Evolutionary conservation across 73 alveolate genomes (phyloP), one percentile per base, ranked within the genome.

Genomic region (Paramecium biaurelia): DNA sequence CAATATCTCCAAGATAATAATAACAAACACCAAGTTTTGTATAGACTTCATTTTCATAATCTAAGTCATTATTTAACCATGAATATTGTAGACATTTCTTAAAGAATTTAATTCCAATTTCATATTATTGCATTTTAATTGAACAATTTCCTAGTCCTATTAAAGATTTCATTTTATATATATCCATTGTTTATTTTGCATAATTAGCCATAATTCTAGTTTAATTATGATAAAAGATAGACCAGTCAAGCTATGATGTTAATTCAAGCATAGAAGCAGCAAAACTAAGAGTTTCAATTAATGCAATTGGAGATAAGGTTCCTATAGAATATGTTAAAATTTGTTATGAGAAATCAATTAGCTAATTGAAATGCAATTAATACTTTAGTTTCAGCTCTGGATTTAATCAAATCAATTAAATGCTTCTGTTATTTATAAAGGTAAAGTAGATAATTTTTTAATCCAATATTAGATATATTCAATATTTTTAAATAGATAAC

Each of bases 1-100:
- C 84, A 11, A 63, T 72, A 18, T 72, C 34, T 34, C 86, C 86
- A 0, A 72, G 18, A 34, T 72, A 72, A 72, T 72, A 72, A 37
- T 72, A 72, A 7, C 86, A 72, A 7, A 35, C 58, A 34, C 86
- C 58, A 0, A 72, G 14, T 38, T 72, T 72, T 35, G 30, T 2
- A 15, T 72, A 72, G 0, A 72, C 86, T 35, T 72, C 35, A 37
- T 72, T 72, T 38, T 72, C 86, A 32, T 28, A 28, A 11, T 72
- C 86, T 34, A 38, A 37, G n/a, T 72, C 86, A 72, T 72, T 72
- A 20, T 72, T 38, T 37, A 72, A 35, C 86, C 86, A 72, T n/a
- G 86, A 34, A 72, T 72, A 72, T 72, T 72, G 38, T 72, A 72
- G 12, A 28, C 86, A 30, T 72, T 72, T 72, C 35, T 72, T 72